Base-by-base conservation (phyloP, 225 moss, liverwort and hornwort genomes). In the Polytrichum formosum region DNA sequence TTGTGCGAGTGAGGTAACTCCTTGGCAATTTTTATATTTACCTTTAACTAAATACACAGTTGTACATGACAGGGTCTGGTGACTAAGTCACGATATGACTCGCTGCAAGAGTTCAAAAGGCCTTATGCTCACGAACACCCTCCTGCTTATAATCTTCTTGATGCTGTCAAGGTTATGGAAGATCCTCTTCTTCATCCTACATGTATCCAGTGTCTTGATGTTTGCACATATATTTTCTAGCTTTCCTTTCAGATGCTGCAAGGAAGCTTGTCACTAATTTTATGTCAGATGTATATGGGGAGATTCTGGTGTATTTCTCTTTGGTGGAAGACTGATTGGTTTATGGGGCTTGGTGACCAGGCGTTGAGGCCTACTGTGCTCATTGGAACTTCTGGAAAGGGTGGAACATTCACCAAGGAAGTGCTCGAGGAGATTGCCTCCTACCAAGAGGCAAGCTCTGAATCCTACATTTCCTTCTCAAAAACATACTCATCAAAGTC, bases 341-440 rank as follows among this genome's bases (percentile, higher is more conserved):
- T 69, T 55, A 27, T 58, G 70, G 31, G 30, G 20, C 60, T 70
- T 59, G 61, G 16, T 66, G 66, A 54, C 64, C 75, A 96, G 96
- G 89, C 76, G 55, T 77, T 96, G 68, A 82, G 80, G 73, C 93
- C 96, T 66, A 90, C 88, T 25, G 90, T 88, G 28, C 83, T 96
- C 58, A 85, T 96, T 56, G 96, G 93, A 61, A 87, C 91, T 27
- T 93, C 93, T 76, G 88, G 91, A 55, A 88, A 88, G 71, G 86
- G 90, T 55, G 81, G 81, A 67, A 88, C 93, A 23, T 93, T 93
- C 73, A 90, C 93, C 53, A 85, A 90, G 75, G 96, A 91, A 82
- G 82, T 93, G 25, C 84, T 93, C 55, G 88, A 91, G 69, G 87
- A 86, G 59, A 79, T 96, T 79, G 77, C 79, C 53, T 89, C 86